Conservation (phyloP, 129 eudicot genomes). For the Centella asiatica region DNA sequence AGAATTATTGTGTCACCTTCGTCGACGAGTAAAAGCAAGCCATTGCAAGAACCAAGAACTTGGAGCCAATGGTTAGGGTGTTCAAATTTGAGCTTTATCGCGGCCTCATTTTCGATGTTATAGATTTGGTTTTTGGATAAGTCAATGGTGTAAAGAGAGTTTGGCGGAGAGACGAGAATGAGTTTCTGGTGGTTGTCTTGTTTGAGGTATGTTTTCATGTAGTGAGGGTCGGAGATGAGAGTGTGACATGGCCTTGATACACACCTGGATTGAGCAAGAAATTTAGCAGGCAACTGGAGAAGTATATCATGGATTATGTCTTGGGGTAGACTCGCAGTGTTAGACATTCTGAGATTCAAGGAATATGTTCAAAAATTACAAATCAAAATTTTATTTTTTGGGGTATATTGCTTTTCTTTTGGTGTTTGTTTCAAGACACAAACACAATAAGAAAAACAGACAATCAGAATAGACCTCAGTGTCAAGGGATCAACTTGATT, state of each 20-base stretch:
- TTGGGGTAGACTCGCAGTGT: conserved; percentile 1
- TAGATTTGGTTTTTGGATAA: not conserved
- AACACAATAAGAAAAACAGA: not conserved
- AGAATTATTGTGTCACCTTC: not conserved
- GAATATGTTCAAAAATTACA: not conserved
- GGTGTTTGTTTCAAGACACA: not conserved
- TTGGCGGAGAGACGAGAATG: conserved; percentile 9
- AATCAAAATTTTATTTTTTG: not conserved
- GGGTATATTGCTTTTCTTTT: not conserved
- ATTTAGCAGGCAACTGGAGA: conserved; percentile 3
- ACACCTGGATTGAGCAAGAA: conserved; percentile 2
- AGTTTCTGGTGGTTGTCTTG: conserved; percentile 1
- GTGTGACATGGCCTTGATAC: conserved; percentile 6
- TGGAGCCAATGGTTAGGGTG: conserved; percentile 12
- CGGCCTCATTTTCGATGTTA: conserved; percentile 4
- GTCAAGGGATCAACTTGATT: conserved; percentile 10
- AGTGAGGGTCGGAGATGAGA: not conserved
- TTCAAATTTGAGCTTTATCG: conserved; percentile 6
- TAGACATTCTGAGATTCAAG: conserved; percentile 5
- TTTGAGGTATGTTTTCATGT: conserved; percentile 5
- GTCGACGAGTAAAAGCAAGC: conserved; percentile 9
- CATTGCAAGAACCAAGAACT: conserved; percentile 4
- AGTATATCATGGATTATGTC: conserved; percentile 5
- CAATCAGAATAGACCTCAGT: not conserved
- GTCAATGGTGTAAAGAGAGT: not conserved